Conservation (phyloP, 2,329 filamentous ascomycete species). For the Bisporella sp. region DNA sequence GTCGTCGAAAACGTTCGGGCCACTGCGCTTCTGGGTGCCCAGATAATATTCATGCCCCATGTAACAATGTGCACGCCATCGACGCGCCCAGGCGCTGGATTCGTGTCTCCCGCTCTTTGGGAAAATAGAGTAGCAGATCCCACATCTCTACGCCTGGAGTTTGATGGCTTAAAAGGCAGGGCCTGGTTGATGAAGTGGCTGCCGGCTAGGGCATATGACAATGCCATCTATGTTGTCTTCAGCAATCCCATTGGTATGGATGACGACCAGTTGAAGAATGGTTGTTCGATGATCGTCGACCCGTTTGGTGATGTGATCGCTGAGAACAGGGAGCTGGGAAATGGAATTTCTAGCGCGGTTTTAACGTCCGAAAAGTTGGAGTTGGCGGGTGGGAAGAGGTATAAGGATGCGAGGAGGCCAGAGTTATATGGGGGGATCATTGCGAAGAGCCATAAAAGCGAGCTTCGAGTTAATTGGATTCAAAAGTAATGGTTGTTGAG, state of each 20-base stretch:
- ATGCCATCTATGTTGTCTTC: slow-evolving; percentile 11
- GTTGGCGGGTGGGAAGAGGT: slow-evolving; percentile 4
- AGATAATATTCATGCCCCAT: slow-evolving; percentile 14
- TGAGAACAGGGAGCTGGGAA: slow-evolving; percentile 8
- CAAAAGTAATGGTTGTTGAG: neutral
- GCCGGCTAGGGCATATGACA: slow-evolving; percentile 13
- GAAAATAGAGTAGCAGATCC: slow-evolving; percentile 5
- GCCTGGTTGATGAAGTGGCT: slow-evolving; percentile 15
- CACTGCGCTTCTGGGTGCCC: slow-evolving; percentile 10
- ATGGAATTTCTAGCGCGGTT: slow-evolving; percentile 6
- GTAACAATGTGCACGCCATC: slow-evolving; percentile 14
- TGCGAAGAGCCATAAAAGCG: slow-evolving; percentile 2
- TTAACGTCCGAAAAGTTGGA: slow-evolving; percentile 5
- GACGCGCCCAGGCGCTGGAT: slow-evolving; percentile 9
- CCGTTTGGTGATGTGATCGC: slow-evolving; percentile 11
- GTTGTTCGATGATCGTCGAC: slow-evolving; percentile 12
- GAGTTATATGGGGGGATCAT: slow-evolving; percentile 10
- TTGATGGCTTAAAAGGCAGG: slow-evolving; percentile 11
- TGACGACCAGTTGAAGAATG: slow-evolving; percentile 11
- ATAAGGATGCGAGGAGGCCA: slow-evolving; percentile 7
- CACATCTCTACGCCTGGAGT: slow-evolving; percentile 7
- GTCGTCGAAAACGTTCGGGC: slow-evolving; percentile 10
- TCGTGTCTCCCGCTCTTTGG: slow-evolving; percentile 8
- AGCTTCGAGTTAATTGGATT: slow-evolving; percentile 9
- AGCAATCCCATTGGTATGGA: slow-evolving; percentile 12